phyloP scores from a whole-genome alignment of 1,284 basidiomycete species.

The Earliella scabrosa region DNA sequence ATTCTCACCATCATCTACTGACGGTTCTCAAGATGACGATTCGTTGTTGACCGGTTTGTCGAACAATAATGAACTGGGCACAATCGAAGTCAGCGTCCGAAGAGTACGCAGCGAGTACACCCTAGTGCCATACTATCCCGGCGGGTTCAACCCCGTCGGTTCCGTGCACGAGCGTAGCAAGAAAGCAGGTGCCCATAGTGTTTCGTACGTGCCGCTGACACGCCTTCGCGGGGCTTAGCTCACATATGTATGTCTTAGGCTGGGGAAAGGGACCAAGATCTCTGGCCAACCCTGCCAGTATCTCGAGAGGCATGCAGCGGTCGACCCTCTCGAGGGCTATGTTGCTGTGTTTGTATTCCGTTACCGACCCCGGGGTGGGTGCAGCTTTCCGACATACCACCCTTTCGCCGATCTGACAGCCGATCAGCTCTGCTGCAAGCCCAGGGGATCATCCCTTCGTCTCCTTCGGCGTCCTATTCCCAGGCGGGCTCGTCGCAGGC shows the following conservation, averaged over 20 bases:
- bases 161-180: slow-evolving; percentile 29
- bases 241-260: neutral
- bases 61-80: slow-evolving; percentile 3
- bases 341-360: slow-evolving; percentile 11
- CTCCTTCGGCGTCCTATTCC: neutral
- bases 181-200: slow-evolving; percentile 28
- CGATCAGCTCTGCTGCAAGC: slow-evolving; percentile 9
- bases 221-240: neutral
- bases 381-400: neutral
- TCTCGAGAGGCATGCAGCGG: neutral
- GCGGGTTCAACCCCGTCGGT: slow-evolving; percentile 6
- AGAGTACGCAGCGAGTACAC: neutral
- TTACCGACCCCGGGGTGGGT: neutral
- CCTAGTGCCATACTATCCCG: neutral
- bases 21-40: slow-evolving; percentile 8
- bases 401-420: neutral
- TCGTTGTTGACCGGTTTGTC: neutral
- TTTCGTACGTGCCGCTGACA: slow-evolving; percentile 14
- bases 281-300: neutral
- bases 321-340: slow-evolving; percentile 1
- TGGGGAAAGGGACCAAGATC: neutral
- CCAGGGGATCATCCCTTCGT: neutral
- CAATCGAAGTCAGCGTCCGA: neutral
- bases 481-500: neutral
- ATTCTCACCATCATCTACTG: neutral